Conservation (phyloP, 306 rosid genomes). For the Senna tora region DNA sequence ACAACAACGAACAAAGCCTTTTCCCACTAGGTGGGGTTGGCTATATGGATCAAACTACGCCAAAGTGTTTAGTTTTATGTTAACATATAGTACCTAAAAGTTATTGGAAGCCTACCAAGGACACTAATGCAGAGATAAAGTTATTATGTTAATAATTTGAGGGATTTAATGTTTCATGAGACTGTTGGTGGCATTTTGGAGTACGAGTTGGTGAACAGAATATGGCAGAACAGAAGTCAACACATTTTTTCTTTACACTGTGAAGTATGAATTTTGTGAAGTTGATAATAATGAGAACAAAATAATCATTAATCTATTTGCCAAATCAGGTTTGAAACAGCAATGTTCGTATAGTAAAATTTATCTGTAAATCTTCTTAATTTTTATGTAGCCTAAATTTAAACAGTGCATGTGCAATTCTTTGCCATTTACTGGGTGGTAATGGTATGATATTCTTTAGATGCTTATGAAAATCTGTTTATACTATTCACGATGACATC, state of each 20-base stretch:
- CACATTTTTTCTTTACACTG: too few species aligned
- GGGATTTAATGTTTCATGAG: slow-evolving; percentile 16
- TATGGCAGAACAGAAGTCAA: too few species aligned
- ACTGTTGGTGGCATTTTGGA: slow-evolving; percentile 15
- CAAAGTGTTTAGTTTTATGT: slow-evolving; percentile 20
- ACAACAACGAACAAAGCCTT: too few species aligned
- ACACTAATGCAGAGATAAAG: not conserved
- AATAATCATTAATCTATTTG: too few species aligned
- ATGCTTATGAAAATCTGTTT: slow-evolving; percentile 9
- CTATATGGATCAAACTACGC: too few species aligned
- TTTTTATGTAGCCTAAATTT: too few species aligned
- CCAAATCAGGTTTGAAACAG: too few species aligned
- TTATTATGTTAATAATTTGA: slow-evolving; percentile 30
- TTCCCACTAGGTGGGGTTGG: too few species aligned
- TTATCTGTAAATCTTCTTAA: too few species aligned
- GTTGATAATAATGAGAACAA: too few species aligned
- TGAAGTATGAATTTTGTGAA: too few species aligned
- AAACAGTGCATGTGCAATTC: slow-evolving; percentile 8
- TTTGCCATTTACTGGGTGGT: not conserved
- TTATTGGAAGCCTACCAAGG: slow-evolving; percentile 1
- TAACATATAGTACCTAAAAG: slow-evolving; percentile 3
- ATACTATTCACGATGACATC: slow-evolving; percentile 22
- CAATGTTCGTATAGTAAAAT: too few species aligned
- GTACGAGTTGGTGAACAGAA: not conserved
- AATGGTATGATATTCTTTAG: slow-evolving; percentile 1